Percentiles rank a stretch among this genome's conserved stretches.
Conservation (phyloP, 1,284 basidiomycete species). For the Puccinia hordei region DNA sequence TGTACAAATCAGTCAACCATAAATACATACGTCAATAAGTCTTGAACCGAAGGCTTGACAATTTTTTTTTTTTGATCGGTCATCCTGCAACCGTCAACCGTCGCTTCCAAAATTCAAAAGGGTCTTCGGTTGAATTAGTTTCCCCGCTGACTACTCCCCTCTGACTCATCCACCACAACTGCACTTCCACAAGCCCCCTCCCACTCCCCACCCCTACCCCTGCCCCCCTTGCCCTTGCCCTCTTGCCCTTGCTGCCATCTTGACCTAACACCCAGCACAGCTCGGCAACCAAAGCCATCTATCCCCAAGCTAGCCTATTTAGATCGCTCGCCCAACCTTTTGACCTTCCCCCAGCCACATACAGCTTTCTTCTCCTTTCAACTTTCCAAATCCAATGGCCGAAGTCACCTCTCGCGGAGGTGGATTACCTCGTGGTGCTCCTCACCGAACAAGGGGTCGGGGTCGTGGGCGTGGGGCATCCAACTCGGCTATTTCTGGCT, state of each 20-base stretch:
- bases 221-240: background rate
- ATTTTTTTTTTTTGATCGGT: no score
- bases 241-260: background rate
- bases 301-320: background rate
- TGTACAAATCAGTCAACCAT: no score
- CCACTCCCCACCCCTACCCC: background rate
- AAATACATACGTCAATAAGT: no score
- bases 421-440: conserved; percentile 30
- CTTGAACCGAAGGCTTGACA: no score
- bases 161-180: background rate
- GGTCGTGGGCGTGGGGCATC: conserved; percentile 37
- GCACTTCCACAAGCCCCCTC: background rate
- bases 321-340: background rate
- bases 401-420: conserved; percentile 51
- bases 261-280: conserved; percentile 10
- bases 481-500: conserved; percentile 15
- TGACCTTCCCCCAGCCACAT: background rate
- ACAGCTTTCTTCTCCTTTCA: background rate
- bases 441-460: conserved; percentile 41
- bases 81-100: no score
- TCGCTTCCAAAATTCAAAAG: no score
- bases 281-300: background rate
- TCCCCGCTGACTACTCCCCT: background rate
- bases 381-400: conserved; percentile 32
- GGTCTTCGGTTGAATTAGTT: no score